These are phyloP conservation scores for Leersia perrieri DNA, from an alignment of 176 grass and related monocot genomes.

Conservation along the genomic window DNA sequence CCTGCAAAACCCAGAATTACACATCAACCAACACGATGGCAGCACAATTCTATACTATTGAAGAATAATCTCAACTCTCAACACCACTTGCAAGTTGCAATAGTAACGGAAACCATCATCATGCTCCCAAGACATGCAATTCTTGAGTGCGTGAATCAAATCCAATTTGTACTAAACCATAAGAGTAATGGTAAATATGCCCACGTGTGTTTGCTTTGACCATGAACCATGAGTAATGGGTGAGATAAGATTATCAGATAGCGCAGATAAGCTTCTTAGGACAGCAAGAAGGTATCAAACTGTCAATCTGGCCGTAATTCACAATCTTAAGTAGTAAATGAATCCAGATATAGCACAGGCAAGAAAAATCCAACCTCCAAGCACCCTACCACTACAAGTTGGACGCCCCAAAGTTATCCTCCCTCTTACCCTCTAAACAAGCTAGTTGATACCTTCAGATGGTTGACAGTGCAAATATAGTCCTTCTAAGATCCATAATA, in stretches of 20 bases:
- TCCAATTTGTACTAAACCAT: not conserved
- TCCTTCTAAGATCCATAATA: not conserved
- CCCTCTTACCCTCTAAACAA: not conserved
- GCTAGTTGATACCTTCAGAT: not conserved
- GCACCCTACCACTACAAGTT: not conserved
- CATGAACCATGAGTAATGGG: not conserved
- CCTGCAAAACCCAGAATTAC: conserved; percentile 42
- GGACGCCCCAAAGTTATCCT: not conserved
- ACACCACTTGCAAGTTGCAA: not conserved
- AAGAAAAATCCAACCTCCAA: not conserved
- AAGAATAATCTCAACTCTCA: not conserved
- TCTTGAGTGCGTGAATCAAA: not conserved
- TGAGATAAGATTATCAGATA: not conserved
- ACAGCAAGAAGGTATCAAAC: not conserved
- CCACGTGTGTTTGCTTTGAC: not conserved
- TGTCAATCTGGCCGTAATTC: not conserved
- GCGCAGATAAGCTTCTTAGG: not conserved
- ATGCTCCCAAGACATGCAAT: not conserved
- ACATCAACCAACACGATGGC: not conserved
- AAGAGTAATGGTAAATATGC: not conserved
- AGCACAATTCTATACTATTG: not conserved
- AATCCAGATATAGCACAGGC: not conserved
- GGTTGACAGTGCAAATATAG: not conserved
- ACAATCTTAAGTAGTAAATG: not conserved
- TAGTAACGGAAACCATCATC: not conserved